Evolutionary conservation across 2,329 filamentous ascomycete species (phyloP), one percentile per base, ranked within the genome.

Genomic region (Cladosporium phlei): DNA sequence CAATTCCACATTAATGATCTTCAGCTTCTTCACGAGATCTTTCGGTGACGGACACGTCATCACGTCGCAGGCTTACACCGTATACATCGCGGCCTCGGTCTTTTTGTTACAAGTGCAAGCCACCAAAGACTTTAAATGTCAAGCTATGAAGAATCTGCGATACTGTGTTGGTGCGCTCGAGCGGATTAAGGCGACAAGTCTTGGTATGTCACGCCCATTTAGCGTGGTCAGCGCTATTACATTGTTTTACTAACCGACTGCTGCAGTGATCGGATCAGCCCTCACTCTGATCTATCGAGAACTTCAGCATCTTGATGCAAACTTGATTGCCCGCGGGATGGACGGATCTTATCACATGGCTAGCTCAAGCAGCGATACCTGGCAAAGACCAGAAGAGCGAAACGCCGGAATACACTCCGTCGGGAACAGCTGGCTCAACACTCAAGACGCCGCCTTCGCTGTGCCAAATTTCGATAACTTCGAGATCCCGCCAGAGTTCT

Each of bases 341-440:
- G 32, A 45, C 25, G 42, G 42, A 24, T 45, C 42, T 7, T 37
- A 45, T 19, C 42, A 45, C 32, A 29, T 45, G 32, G 28, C 42
- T n/a, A n/a, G 42, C 14, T 20, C 29, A 5, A 3, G 19, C 9
- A 27, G 14, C n/a, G 6, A 9, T 16, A 5, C 39, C 21, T 43
- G 39, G 32, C 28, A 43, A 21, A 16, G 30, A 4, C 12, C 33
- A 3, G 14, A 35, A 12, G 16, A 28, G 10, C 21, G 37, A 35
- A 11, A 22, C 10, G 24, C 19, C 19, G 32, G 32, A 16, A 17
- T 19, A 14, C 42, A n/a, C 7, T 11, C 16, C 29, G 14, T 19
- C 14, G 39, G 24, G 10, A 16, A 20, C 3, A 29, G 12, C 10
- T 43, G 39, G 38, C 12, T 16, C 4, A 24, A 21, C 3, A 22